phyloP scores from a whole-genome alignment of 768 basidiomycete genomes.

The Leccinum fibrillosum region DNA sequence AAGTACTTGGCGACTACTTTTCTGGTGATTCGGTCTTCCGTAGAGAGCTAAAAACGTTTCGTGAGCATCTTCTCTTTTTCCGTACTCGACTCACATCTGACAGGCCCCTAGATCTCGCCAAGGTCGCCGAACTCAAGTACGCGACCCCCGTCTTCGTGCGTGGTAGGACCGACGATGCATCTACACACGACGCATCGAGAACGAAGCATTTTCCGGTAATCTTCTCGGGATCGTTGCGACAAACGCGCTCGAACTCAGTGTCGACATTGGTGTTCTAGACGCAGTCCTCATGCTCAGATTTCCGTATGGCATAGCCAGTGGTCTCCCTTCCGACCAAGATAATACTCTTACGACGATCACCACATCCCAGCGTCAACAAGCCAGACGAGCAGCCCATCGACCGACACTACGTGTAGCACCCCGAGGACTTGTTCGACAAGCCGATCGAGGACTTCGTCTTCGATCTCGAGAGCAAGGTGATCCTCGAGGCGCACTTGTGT shows the following conservation, averaged over 20 bases:
- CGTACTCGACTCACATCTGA: too few relatives aligned
- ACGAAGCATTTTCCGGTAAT: constrained; percentile 80
- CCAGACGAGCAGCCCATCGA: constrained; percentile 81
- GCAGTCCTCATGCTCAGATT: constrained; percentile 89
- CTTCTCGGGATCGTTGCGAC: constrained; percentile 87
- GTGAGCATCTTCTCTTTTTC: too few relatives aligned
- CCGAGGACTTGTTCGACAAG: constrained; percentile 66
- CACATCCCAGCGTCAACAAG: constrained; percentile 71
- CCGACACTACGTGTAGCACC: constrained; percentile 66
- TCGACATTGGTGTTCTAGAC: constrained; percentile 86
- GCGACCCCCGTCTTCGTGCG: too few relatives aligned
- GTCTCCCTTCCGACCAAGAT: not conserved
- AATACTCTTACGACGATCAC: not conserved
- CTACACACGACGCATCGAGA: constrained; percentile 53
- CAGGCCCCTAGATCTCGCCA: too few relatives aligned
- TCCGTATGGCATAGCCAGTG: constrained; percentile 69
- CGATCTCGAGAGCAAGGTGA: constrained; percentile 68
- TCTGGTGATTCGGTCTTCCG: too few relatives aligned
- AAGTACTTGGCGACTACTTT: too few relatives aligned
- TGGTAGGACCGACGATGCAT: constrained; percentile 62
- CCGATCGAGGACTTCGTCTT: constrained; percentile 60
- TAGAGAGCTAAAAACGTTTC: too few relatives aligned
- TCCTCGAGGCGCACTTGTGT: constrained; percentile 81
- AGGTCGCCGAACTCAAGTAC: too few relatives aligned
- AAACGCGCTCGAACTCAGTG: constrained; percentile 85